Evolutionary conservation across 75 land plant species (phyloP).

Genomic region (Gnetum montanum): DNA sequence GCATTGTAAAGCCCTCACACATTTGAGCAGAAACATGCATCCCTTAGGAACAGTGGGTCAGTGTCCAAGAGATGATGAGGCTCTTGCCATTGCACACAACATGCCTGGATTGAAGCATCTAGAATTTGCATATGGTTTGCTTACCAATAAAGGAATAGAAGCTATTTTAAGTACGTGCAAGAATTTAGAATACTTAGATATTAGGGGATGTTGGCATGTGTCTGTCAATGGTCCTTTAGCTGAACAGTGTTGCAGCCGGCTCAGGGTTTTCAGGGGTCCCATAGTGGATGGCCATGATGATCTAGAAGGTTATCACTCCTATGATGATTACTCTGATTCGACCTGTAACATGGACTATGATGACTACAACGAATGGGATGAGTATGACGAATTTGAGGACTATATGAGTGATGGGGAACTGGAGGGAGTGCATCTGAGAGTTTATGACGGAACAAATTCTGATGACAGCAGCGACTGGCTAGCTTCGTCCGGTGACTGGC

Average conservation of each 20-base stretch:
- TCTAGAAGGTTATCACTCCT: slow-evolving; percentile 38
- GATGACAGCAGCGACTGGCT: slow-evolving; percentile 17
- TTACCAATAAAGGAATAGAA: slow-evolving; percentile 33
- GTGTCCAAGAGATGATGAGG: slow-evolving; percentile 53
- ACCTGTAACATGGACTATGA: slow-evolving; percentile 24
- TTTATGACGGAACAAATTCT: slow-evolving; percentile 21
- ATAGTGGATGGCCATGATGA: slow-evolving; percentile 25
- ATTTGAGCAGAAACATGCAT: slow-evolving; percentile 44
- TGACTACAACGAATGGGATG: slow-evolving; percentile 5
- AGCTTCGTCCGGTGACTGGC: slow-evolving; percentile 26
- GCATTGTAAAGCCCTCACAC: slow-evolving; percentile 40
- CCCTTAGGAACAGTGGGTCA: slow-evolving; percentile 31
- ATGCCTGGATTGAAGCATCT: slow-evolving; percentile 73
- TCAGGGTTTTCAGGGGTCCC: slow-evolving; percentile 43
- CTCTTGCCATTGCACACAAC: slow-evolving; percentile 56
- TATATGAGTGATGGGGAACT: slow-evolving; percentile 12
- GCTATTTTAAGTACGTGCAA: slow-evolving; percentile 41
- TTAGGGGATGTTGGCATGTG: slow-evolving; percentile 77
- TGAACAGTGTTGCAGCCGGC: slow-evolving; percentile 16
- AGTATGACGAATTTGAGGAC: slow-evolving; percentile 8
- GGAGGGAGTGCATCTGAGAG: slow-evolving; percentile 29
- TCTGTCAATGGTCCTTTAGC: background rate
- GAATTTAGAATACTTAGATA: slow-evolving; percentile 56
- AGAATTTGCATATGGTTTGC: slow-evolving; percentile 56
- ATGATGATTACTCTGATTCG: slow-evolving; percentile 35